Percentiles rank a stretch among this genome's conserved stretches.
Evolutionary conservation across 768 basidiomycete species (phyloP).

Genomic region (Lentinula sp.): DNA sequence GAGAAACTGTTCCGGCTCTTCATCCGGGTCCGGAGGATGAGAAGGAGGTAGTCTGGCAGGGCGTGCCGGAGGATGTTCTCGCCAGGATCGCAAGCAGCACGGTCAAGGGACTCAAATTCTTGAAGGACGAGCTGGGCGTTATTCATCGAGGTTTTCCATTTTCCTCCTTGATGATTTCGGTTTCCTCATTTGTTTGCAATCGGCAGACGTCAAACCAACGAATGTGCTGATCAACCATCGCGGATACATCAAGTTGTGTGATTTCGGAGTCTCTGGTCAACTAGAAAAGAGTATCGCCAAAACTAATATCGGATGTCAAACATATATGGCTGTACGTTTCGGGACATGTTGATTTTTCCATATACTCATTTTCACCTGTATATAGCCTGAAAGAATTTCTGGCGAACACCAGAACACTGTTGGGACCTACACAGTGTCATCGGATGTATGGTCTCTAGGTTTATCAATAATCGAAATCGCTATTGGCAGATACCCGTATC

Average conservation of each 20-base stretch:
- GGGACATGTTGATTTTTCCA: not conserved
- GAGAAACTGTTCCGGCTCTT: slow-evolving; percentile 7
- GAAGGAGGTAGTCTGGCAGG: slow-evolving; percentile 21
- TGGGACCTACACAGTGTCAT: slow-evolving; percentile 91
- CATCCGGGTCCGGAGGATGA: slow-evolving; percentile 8
- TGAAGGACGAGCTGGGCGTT: slow-evolving; percentile 91
- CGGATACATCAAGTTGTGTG: slow-evolving; percentile 91
- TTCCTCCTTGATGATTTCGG: not conserved
- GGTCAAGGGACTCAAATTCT: slow-evolving; percentile 86
- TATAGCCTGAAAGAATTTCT: slow-evolving; percentile 90
- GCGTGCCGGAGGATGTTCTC: slow-evolving; percentile 76
- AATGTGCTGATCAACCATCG: slow-evolving; percentile 87
- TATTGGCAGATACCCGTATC: slow-evolving; percentile 89
- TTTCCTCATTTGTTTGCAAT: slow-evolving; percentile 4
- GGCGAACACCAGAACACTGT: slow-evolving; percentile 85
- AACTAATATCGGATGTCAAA: slow-evolving; percentile 98
- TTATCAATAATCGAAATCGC: slow-evolving; percentile 92
- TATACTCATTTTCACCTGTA: not conserved
- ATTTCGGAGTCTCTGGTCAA: slow-evolving; percentile 98
- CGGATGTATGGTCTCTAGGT: slow-evolving; percentile 97
- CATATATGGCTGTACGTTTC: slow-evolving; percentile 89
- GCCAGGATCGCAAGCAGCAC: slow-evolving; percentile 75
- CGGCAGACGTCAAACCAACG: slow-evolving; percentile 84
- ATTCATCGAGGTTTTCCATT: slow-evolving; percentile 44
- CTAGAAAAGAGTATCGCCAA: slow-evolving; percentile 94